Base-by-base conservation (phyloP, 179 eudicot genomes). In the Beta corolliflora region DNA sequence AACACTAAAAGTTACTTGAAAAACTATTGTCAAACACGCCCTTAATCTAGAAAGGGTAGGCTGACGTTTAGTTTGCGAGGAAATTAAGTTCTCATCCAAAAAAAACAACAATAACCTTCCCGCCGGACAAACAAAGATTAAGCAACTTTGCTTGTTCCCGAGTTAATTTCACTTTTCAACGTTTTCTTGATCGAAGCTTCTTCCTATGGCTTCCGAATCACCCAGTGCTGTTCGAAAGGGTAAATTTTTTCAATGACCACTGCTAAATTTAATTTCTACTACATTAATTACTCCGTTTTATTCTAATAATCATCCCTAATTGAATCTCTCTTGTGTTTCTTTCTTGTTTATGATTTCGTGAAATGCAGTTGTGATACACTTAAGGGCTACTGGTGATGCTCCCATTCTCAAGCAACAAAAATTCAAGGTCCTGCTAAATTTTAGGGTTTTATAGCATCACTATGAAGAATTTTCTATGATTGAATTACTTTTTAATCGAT, bases 351-450 rank as follows among this genome's bases (percentile, higher is more conserved):
- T 44, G 7, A 45, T 69, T 45, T 36, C 14, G 25, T 58, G 9
- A 36, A 21, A 65, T 86, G 87, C 90, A 94, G 97, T 91, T 81
- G 94, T 93, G 36, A 89, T 93, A 59, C 93, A 90, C 83, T 84
- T 94, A 15, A 88, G 97, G 81, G 95, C 97, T 45, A 91, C 95
- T 29, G 98, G 98, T n/a, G 98, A 93, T 70, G 98, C 98, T 54
- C 98, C 98, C 46, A 94, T 94, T 77, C 95, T 94, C 81, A 94
- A 93, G 86, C 97, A 94, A 86, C 89, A 93, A 31, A 94, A 94
- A 85, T 91, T 93, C 87, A 93, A 94, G 97, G 98, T 81, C 50
- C 13, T 15, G 23, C 18, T 29, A 15, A 14, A 45, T 9, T 63
- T 72, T 50, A 16, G 52, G 61, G 70, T 46, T 25, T 79, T 71